These are phyloP conservation scores for Hapsidospora chrysogenum DNA, from an alignment of 495 filamentous ascomycete species.

Conservation along the genomic window DNA sequence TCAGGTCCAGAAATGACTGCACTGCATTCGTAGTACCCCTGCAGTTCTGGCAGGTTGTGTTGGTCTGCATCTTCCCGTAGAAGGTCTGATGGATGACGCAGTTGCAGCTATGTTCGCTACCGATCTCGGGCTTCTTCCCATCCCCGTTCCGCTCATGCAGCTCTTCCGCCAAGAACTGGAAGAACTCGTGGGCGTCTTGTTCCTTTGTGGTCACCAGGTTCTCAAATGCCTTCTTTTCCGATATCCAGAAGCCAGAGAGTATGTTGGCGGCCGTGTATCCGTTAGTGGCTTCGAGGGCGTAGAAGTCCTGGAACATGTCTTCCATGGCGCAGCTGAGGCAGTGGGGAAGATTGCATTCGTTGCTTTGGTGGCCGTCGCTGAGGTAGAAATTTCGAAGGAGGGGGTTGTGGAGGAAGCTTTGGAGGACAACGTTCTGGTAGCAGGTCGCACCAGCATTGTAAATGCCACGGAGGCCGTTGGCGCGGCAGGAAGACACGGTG, in stretches of 20 bases:
- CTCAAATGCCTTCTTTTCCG: constrained; percentile 40
- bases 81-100: constrained; percentile 85
- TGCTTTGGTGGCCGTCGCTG: constrained; percentile 59
- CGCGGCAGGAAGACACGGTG: constrained; percentile 45
- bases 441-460: constrained; percentile 90
- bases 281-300: constrained; percentile 60
- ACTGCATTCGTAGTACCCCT: constrained; percentile 57
- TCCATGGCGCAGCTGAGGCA: constrained; percentile 81
- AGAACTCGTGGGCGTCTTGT: constrained; percentile 91
- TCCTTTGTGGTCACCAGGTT: constrained; percentile 81
- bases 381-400: constrained; percentile 75
- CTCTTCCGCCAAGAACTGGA: constrained; percentile 79
- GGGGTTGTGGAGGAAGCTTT: constrained; percentile 77
- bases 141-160: constrained; percentile 56
- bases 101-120: constrained; percentile 48
- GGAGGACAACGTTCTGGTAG: constrained; percentile 83
- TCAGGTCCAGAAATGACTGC: constrained; percentile 77
- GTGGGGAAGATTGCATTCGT: constrained; percentile 45
- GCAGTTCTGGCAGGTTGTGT: constrained; percentile 74
- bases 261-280: constrained; percentile 73
- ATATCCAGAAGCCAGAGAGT: constrained; percentile 64
- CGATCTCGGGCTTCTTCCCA: constrained; percentile 31
- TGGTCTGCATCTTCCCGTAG: constrained; percentile 73
- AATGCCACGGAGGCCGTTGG: constrained; percentile 65
- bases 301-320: constrained; percentile 84